phyloP scores from a whole-genome alignment of 306 rosid species.

The Pueraria montana region DNA sequence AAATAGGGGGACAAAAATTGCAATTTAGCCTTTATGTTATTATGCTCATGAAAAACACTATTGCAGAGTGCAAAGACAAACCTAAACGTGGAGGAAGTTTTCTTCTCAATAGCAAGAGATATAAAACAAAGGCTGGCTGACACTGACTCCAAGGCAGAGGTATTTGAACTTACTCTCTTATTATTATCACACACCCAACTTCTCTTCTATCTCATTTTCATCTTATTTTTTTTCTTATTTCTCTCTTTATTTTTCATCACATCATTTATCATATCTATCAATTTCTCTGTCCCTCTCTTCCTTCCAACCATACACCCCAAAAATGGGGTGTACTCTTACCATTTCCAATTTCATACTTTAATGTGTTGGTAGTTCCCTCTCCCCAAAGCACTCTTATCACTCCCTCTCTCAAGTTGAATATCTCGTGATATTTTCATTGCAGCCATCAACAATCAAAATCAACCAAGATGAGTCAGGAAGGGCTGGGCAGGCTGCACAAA shows the following conservation, averaged over 20 bases:
- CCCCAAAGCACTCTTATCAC: background rate
- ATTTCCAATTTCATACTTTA: background rate
- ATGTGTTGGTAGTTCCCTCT: background rate
- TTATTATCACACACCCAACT: too few relatives aligned
- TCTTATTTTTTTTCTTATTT: too few relatives aligned
- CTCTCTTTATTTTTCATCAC: too few relatives aligned
- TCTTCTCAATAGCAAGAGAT: slow-evolving; percentile 91
- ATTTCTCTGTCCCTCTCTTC: too few relatives aligned
- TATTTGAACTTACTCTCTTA: slow-evolving; percentile 41
- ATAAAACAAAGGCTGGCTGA: slow-evolving; percentile 93
- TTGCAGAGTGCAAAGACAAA: slow-evolving; percentile 96
- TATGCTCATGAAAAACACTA: slow-evolving; percentile 45
- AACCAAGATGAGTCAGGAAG: slow-evolving; percentile 74
- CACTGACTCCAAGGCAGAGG: slow-evolving; percentile 84
- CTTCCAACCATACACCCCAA: too few relatives aligned
- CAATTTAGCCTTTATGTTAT: too few relatives aligned
- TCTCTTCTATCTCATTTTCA: too few relatives aligned
- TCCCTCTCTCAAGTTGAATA: background rate
- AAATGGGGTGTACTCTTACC: too few relatives aligned
- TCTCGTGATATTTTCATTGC: slow-evolving; percentile 36
- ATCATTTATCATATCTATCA: too few relatives aligned
- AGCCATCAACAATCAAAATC: slow-evolving; percentile 87
- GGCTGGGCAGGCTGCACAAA: slow-evolving; percentile 72
- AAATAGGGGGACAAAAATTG: too few relatives aligned
- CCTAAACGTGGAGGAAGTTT: slow-evolving; percentile 94